phyloP scores from a whole-genome alignment of 495 filamentous ascomycete genomes.

The Penicillium crystallinum region DNA sequence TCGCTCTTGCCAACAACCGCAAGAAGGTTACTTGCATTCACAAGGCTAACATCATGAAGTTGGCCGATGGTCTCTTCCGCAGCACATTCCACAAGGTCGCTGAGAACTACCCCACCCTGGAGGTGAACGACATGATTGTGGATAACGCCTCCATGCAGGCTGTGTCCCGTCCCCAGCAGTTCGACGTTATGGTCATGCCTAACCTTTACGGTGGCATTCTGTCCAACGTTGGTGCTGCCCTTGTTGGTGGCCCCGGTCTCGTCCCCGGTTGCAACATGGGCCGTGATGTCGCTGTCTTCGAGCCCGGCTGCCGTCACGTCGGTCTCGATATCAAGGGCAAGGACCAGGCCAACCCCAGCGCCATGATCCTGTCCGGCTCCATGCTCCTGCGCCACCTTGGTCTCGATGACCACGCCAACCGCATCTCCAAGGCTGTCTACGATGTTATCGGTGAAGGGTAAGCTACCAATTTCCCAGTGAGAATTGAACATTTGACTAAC shows the following conservation, averaged over 20 bases:
- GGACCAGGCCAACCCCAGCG: constrained; percentile 97
- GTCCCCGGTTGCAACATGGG: constrained; percentile 99
- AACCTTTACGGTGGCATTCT: constrained; percentile 98
- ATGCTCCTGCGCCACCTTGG: constrained; percentile 97
- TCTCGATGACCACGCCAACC: constrained; percentile 94
- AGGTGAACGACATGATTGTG: constrained; percentile 98
- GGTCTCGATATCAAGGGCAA: constrained; percentile 99
- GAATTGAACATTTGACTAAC: constrained; percentile 18
- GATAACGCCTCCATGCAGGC: constrained; percentile 99
- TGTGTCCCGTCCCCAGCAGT: constrained; percentile 92
- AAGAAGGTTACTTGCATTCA: constrained; percentile 99
- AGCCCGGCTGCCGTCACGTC: constrained; percentile 97
- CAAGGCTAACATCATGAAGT: constrained; percentile 99
- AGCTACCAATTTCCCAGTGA: constrained; percentile 38
- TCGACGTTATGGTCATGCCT: constrained; percentile 99
- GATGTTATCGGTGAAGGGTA: constrained; percentile 92
- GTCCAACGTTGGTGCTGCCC: constrained; percentile 96
- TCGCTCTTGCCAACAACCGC: constrained; percentile 95
- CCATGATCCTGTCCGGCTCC: constrained; percentile 85
- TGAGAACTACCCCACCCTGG: constrained; percentile 86
- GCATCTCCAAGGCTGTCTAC: constrained; percentile 96
- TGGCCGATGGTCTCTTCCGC: constrained; percentile 97
- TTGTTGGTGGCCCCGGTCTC: constrained; percentile 96
- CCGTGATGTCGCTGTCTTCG: constrained; percentile 95
- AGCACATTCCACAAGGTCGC: constrained; percentile 91